Evolutionary conservation across 768 basidiomycete genomes (phyloP).

Genomic region (Mycena chlorophos): DNA sequence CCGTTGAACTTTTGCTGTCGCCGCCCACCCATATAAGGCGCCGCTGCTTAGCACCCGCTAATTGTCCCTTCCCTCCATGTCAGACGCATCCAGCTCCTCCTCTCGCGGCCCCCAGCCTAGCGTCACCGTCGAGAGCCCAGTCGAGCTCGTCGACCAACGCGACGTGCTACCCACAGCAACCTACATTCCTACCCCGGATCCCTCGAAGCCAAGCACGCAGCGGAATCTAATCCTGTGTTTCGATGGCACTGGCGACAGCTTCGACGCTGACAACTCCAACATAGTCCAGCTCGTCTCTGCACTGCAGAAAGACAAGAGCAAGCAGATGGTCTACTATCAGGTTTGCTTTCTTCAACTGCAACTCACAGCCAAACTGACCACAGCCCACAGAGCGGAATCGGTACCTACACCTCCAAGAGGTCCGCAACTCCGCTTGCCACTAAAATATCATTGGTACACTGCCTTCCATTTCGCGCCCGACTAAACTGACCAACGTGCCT

Average conservation of each 20-base stretch:
- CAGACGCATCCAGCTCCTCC: too few relatives aligned
- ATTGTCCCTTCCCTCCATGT: too few relatives aligned
- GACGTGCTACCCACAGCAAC: neutral
- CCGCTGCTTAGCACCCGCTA: too few relatives aligned
- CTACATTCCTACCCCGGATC: slow-evolving; percentile 42
- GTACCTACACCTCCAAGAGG: slow-evolving; percentile 47
- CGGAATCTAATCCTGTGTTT: slow-evolving; percentile 56
- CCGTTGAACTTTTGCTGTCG: too few relatives aligned
- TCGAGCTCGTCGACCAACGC: slow-evolving; percentile 1
- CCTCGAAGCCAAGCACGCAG: slow-evolving; percentile 30
- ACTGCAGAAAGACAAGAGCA: slow-evolving; percentile 49
- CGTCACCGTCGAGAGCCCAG: neutral
- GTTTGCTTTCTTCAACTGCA: slow-evolving; percentile 22
- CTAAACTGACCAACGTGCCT: neutral
- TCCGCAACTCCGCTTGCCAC: slow-evolving; percentile 37
- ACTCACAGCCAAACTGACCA: slow-evolving; percentile 12
- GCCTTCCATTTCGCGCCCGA: too few relatives aligned
- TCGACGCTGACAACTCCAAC: slow-evolving; percentile 55
- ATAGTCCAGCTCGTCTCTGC: slow-evolving; percentile 51
- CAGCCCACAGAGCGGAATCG: slow-evolving; percentile 46
- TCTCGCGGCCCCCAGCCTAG: too few relatives aligned
- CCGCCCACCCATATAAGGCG: too few relatives aligned
- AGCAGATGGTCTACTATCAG: slow-evolving; percentile 64
- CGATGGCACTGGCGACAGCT: slow-evolving; percentile 58
- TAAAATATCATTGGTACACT: slow-evolving; percentile 40